These are phyloP conservation scores for Backusella liffmaniae DNA, from an alignment of 192 early-diverging fungal species.

Conservation along the genomic window DNA sequence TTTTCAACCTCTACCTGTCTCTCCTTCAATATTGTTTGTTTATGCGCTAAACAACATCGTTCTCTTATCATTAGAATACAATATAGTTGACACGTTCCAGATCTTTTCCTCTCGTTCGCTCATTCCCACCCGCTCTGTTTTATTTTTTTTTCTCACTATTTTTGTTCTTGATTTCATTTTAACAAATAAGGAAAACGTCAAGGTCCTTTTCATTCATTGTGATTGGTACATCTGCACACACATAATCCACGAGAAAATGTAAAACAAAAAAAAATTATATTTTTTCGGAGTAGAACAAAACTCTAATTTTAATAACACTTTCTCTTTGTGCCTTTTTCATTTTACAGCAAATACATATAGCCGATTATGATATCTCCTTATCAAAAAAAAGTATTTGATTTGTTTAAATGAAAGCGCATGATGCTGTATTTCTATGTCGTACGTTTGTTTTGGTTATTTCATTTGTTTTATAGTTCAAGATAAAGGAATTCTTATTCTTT, in stretches of 20 bases:
- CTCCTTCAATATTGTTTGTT: not conserved
- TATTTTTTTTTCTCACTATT: not conserved
- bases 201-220: not conserved
- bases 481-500: not conserved
- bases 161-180: not conserved
- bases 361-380: not conserved
- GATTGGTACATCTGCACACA: not conserved
- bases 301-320: not conserved
- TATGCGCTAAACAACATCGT: not conserved
- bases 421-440: too few relatives aligned
- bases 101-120: not conserved
- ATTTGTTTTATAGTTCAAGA: not conserved
- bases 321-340: not conserved
- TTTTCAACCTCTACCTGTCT: too few relatives aligned
- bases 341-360: not conserved
- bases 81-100: not conserved
- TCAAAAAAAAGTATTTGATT: not conserved
- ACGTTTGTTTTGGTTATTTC: not conserved
- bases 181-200: slow-evolving; percentile 10
- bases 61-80: not conserved
- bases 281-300: not conserved
- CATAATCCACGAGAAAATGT: not conserved
- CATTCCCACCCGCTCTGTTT: not conserved
- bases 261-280: not conserved
- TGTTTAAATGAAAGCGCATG: not conserved